These are phyloP conservation scores for Groenewaldozyma sp. DNA, from an alignment of 1,139 yeast genomes.

Conservation along the genomic window DNA sequence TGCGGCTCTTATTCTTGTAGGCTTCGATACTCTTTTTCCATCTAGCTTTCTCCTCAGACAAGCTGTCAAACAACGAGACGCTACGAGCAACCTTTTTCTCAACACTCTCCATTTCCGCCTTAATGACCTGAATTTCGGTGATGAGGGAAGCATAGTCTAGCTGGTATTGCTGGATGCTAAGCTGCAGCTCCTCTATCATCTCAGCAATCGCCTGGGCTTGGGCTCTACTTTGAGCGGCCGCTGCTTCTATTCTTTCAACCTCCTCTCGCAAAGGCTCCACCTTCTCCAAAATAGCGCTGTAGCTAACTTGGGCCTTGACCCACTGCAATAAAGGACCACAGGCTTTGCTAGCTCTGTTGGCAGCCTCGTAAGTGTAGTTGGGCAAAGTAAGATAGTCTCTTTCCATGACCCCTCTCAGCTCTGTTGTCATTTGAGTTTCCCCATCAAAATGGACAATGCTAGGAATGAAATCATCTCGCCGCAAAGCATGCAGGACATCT, in stretches of 20 bases:
- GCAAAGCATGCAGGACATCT: slow-evolving; percentile 70
- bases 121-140: slow-evolving; percentile 69
- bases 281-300: slow-evolving; percentile 56
- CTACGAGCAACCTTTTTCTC: slow-evolving; percentile 58
- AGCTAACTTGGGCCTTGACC: slow-evolving; percentile 80
- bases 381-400: slow-evolving; percentile 50
- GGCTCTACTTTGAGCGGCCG: slow-evolving; percentile 57
- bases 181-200: slow-evolving; percentile 70
- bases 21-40: slow-evolving; percentile 55
- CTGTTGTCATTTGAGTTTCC: slow-evolving; percentile 47
- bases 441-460: slow-evolving; percentile 70
- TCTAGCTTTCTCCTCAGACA: slow-evolving; percentile 61
- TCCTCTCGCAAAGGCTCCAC: slow-evolving; percentile 72
- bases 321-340: slow-evolving; percentile 89
- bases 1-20: slow-evolving; percentile 40
- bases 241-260: slow-evolving; percentile 48
- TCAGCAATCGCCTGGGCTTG: slow-evolving; percentile 57
- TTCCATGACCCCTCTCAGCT: slow-evolving; percentile 50
- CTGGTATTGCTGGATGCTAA: slow-evolving; percentile 59
- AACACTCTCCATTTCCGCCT: slow-evolving; percentile 57
- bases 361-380: slow-evolving; percentile 63
- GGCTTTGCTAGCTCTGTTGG: slow-evolving; percentile 85
- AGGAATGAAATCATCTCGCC: slow-evolving; percentile 82
- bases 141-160: slow-evolving; percentile 61
- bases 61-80: slow-evolving; percentile 48